phyloP scores from a whole-genome alignment of 768 basidiomycete genomes.

The Glaciozyma antarctica region DNA sequence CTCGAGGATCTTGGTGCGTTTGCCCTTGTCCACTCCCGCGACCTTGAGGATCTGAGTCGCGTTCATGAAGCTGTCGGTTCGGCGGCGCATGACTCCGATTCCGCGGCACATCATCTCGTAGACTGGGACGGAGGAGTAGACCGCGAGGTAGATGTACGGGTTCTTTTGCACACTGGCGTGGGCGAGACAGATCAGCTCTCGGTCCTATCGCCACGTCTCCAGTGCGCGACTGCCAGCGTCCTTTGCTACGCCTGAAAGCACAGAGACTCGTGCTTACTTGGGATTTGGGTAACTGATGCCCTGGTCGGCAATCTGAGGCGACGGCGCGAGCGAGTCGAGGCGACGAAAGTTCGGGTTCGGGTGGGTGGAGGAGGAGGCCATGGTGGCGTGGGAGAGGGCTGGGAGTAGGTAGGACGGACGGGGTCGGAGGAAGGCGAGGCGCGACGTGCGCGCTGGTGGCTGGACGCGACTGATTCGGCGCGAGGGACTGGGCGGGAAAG shows the following conservation, averaged over 20 bases:
- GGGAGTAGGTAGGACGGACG: no score
- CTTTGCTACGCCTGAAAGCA: not conserved
- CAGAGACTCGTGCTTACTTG: not conserved
- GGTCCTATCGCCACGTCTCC: not conserved
- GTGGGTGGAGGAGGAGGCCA: no score
- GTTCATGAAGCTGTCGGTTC: slow-evolving; percentile 90
- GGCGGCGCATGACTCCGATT: slow-evolving; percentile 95
- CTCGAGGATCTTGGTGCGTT: slow-evolving; percentile 82
- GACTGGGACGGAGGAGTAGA: slow-evolving; percentile 36
- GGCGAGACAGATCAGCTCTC: not conserved
- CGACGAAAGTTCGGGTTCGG: no score
- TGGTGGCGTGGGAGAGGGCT: no score
- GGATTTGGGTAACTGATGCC: not conserved
- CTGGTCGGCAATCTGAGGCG: no score
- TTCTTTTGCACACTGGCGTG: slow-evolving; percentile 25
- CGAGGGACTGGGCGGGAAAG: no score
- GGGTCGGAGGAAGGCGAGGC: no score
- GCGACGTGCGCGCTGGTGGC: no score
- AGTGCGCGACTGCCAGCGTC: not conserved
- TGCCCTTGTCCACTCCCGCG: slow-evolving; percentile 92
- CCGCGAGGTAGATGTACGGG: slow-evolving; percentile 38
- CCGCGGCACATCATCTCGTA: slow-evolving; percentile 49
- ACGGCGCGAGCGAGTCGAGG: no score
- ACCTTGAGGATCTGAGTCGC: slow-evolving; percentile 99
- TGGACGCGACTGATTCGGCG: no score